These are phyloP conservation scores for Basipetospora chlamydospora DNA, from an alignment of 2,329 filamentous ascomycete species.

Conservation along the genomic window DNA sequence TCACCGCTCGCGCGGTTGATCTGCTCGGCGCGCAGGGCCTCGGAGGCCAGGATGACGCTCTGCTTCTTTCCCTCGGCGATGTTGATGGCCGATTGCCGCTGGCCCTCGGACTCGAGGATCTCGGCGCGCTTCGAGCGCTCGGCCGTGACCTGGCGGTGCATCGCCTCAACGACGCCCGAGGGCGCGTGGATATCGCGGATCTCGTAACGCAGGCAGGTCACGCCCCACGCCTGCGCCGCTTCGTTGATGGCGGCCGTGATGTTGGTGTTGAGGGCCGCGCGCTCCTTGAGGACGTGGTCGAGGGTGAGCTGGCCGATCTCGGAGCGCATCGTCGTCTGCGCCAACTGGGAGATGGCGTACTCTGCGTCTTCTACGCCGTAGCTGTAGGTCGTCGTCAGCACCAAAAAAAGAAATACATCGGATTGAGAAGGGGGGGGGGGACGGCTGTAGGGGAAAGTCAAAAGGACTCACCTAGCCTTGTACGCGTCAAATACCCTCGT, in stretches of 20 bases:
- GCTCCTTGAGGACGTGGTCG: slow-evolving; percentile 95
- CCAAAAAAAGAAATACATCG: no score
- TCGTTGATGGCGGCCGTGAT: slow-evolving; percentile 99
- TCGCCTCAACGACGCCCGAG: slow-evolving; percentile 82
- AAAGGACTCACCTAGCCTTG: slow-evolving; percentile 75
- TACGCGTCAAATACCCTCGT: slow-evolving; percentile 96
- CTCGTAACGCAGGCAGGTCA: slow-evolving; percentile 91
- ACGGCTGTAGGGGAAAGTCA: no score
- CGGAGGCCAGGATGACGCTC: slow-evolving; percentile 87
- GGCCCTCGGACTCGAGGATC: slow-evolving; percentile 93
- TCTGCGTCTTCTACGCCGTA: slow-evolving; percentile 98
- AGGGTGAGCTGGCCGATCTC: slow-evolving; percentile 94
- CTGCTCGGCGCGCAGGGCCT: slow-evolving; percentile 76
- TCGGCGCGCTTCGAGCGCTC: slow-evolving; percentile 96
- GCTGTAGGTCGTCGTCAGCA: no score
- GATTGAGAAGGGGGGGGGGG: no score
- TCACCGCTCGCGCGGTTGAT: slow-evolving; percentile 91
- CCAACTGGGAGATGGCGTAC: slow-evolving; percentile 94
- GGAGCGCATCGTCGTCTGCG: slow-evolving; percentile 96
- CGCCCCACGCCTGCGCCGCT: slow-evolving; percentile 90
- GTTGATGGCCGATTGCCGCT: slow-evolving; percentile 95
- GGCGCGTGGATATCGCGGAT: slow-evolving; percentile 97
- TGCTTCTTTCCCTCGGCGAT: slow-evolving; percentile 97
- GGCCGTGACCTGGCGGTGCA: slow-evolving; percentile 96
- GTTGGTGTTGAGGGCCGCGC: slow-evolving; percentile 88